Evolutionary conservation across 1,139 yeast species (phyloP).

Genomic region (Tardiomyces blankii): DNA sequence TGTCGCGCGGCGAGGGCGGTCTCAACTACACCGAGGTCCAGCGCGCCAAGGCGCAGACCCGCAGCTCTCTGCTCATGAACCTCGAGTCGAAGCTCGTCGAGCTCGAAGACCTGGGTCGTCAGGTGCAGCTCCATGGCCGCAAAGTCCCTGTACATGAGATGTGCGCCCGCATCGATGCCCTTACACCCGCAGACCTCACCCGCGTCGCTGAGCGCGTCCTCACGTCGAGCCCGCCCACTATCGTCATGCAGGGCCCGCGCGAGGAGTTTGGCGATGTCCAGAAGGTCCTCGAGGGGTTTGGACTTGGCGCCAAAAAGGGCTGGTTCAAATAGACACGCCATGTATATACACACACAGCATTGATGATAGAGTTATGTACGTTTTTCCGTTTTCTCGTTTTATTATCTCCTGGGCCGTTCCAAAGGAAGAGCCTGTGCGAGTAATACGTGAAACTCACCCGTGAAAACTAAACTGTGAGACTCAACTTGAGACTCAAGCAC

Average conservation of each 20-base stretch:
- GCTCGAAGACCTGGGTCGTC: slow-evolving; percentile 91
- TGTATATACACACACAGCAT: not conserved
- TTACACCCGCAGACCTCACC: slow-evolving; percentile 57
- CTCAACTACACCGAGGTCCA: slow-evolving; percentile 61
- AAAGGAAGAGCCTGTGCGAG: no score
- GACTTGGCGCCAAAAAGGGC: slow-evolving; percentile 42
- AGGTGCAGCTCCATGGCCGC: slow-evolving; percentile 73
- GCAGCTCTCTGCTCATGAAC: slow-evolving; percentile 85
- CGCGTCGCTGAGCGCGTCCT: slow-evolving; percentile 68
- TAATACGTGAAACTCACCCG: no score
- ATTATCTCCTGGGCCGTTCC: no score
- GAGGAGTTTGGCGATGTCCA: slow-evolving; percentile 78
- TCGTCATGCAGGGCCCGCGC: slow-evolving; percentile 84
- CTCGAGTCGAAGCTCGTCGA: slow-evolving; percentile 86
- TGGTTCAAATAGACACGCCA: not conserved
- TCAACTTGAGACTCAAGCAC: no score
- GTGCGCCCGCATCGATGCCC: slow-evolving; percentile 61
- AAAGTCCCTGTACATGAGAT: slow-evolving; percentile 74
- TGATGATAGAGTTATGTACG: not conserved
- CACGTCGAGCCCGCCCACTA: slow-evolving; percentile 63
- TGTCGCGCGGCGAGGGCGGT: slow-evolving; percentile 50
- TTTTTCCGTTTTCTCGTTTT: not conserved
- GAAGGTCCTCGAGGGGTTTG: slow-evolving; percentile 53
- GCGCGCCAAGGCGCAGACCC: slow-evolving; percentile 86
- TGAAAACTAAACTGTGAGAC: no score